Conservation (phyloP, 2,329 filamentous ascomycete genomes). For the Ophiostoma tasmaniense region DNA sequence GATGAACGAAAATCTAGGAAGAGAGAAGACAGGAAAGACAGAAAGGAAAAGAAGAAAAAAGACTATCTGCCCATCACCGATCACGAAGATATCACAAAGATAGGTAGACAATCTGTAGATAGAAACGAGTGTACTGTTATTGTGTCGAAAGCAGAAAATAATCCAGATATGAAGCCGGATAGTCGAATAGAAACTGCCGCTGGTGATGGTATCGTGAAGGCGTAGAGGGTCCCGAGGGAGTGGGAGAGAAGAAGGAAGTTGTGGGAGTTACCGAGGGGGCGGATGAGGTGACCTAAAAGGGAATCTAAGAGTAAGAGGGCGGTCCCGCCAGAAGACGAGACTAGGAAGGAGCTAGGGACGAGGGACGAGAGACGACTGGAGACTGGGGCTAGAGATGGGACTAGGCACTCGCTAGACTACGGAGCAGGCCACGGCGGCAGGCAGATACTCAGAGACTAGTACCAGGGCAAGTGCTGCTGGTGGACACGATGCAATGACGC, state of each 20-base stretch:
- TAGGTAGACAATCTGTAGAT: background rate
- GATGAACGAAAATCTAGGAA: background rate
- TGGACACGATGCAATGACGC: background rate
- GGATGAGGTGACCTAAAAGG: conserved; percentile 7
- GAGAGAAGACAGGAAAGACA: background rate
- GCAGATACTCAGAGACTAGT: too few relatives aligned
- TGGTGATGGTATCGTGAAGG: background rate
- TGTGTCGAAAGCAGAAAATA: background rate
- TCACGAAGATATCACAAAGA: background rate
- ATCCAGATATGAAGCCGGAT: background rate
- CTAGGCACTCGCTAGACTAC: background rate
- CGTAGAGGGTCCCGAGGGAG: background rate
- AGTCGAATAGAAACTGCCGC: background rate
- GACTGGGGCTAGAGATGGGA: background rate
- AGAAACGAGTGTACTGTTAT: background rate
- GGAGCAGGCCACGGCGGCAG: background rate
- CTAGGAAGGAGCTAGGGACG: background rate
- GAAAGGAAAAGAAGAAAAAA: background rate
- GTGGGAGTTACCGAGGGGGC: conserved; percentile 6
- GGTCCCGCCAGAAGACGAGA: background rate
- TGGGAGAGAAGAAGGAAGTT: conserved; percentile 1
- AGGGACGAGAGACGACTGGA: background rate
- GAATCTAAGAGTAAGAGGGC: conserved; percentile 2
- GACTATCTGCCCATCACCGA: background rate
- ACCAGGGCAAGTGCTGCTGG: too few relatives aligned